Evolutionary conservation across 768 basidiomycete species (phyloP).

Genomic region (Suillus placidus): DNA sequence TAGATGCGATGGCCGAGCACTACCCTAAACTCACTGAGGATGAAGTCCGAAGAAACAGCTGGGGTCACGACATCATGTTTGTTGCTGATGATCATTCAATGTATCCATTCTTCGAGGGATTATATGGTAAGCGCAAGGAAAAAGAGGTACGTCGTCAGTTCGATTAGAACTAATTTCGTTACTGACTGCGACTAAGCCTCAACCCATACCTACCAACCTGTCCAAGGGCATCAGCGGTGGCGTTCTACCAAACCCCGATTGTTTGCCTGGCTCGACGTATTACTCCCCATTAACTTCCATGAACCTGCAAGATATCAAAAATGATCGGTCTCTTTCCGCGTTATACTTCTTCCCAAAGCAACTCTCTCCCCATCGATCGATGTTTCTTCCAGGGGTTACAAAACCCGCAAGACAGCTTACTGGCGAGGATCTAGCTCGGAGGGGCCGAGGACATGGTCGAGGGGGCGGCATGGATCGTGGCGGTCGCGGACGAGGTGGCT

Average conservation of each 20-base stretch:
- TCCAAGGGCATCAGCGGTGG: slow-evolving; percentile 82
- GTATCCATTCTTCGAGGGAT: slow-evolving; percentile 82
- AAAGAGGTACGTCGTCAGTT: slow-evolving; percentile 55
- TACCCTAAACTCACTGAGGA: slow-evolving; percentile 74
- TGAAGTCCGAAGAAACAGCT: slow-evolving; percentile 80
- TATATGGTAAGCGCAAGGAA: slow-evolving; percentile 89
- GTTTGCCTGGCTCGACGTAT: slow-evolving; percentile 91
- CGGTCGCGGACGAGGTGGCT: slow-evolving; percentile 37
- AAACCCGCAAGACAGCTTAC: slow-evolving; percentile 63
- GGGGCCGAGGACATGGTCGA: slow-evolving; percentile 51
- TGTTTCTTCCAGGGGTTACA: slow-evolving; percentile 74
- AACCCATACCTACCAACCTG: slow-evolving; percentile 64
- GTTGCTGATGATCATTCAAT: slow-evolving; percentile 83
- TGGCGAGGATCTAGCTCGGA: slow-evolving; percentile 66
- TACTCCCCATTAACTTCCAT: slow-evolving; percentile 67
- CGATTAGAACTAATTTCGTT: slow-evolving; percentile 1
- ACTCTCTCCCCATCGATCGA: slow-evolving; percentile 79
- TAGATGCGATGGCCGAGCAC: slow-evolving; percentile 77
- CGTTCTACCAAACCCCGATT: slow-evolving; percentile 82
- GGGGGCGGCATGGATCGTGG: slow-evolving; percentile 43
- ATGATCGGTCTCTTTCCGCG: slow-evolving; percentile 86
- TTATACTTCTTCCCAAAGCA: slow-evolving; percentile 91
- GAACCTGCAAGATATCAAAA: slow-evolving; percentile 75
- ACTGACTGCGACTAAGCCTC: slow-evolving; percentile 53
- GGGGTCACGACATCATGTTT: slow-evolving; percentile 84